These are phyloP conservation scores for Marvania coccoides DNA, from an alignment of 139 green algal genomes.

Conservation along the genomic window DNA sequence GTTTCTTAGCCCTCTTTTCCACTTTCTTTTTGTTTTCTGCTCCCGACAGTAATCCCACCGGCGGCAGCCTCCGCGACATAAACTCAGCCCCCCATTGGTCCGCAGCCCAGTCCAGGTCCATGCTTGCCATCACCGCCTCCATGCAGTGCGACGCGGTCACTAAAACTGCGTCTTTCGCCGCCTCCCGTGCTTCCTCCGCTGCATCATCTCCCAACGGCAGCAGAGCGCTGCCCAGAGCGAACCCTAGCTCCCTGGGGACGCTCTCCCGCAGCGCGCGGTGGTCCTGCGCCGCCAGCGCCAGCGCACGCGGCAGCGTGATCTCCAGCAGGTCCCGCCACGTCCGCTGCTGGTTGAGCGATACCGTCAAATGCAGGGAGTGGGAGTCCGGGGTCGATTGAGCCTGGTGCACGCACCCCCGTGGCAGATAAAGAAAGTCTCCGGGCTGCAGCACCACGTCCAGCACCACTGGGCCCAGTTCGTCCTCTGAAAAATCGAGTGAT, in stretches of 20 bases:
- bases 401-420: slow-evolving; percentile 35
- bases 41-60: too few species aligned
- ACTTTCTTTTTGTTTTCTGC: too few species aligned
- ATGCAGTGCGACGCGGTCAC: neutral
- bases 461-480: slow-evolving; percentile 35
- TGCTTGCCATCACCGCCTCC: neutral
- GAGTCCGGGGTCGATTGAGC: slow-evolving; percentile 23
- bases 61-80: neutral
- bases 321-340: slow-evolving; percentile 44
- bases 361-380: slow-evolving; percentile 68
- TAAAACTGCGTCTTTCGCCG: neutral
- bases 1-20: neutral
- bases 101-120: neutral
- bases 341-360: slow-evolving; percentile 54
- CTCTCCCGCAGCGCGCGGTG: slow-evolving; percentile 24
- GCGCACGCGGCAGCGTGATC: slow-evolving; percentile 32
- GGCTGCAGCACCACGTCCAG: slow-evolving; percentile 44
- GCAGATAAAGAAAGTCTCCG: slow-evolving; percentile 70
- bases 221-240: neutral
- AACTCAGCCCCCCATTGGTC: neutral
- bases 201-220: slow-evolving; percentile 24
- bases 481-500: slow-evolving; percentile 33
- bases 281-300: slow-evolving; percentile 32
- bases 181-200: neutral
- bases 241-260: slow-evolving; percentile 25